Percentiles rank a stretch among this genome's conserved stretches.
Evolutionary conservation across 192 early-diverging fungal genomes (phyloP).

Genomic region (Ambispora gerdemannii): DNA sequence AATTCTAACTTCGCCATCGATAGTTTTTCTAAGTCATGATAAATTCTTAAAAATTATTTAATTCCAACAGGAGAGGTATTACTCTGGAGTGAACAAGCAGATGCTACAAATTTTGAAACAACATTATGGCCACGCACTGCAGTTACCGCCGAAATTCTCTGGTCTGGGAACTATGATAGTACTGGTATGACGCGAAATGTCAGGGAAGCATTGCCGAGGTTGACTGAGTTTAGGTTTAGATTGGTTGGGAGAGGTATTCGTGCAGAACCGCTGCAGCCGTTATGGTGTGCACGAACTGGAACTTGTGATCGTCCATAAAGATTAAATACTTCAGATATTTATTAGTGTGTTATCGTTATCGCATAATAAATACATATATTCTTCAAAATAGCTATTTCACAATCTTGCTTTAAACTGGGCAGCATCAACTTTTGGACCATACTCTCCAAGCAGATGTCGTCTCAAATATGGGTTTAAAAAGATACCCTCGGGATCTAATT

Average conservation of each 20-base stretch:
- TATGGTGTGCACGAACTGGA: slow-evolving; percentile 55
- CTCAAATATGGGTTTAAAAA: slow-evolving; percentile 72
- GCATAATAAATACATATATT: no score
- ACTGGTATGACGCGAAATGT: slow-evolving; percentile 52
- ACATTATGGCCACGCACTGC: slow-evolving; percentile 72
- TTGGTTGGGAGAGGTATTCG: slow-evolving; percentile 61
- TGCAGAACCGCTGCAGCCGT: slow-evolving; percentile 70
- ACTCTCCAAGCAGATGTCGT: slow-evolving; percentile 49
- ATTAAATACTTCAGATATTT: no score
- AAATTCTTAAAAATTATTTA: background rate
- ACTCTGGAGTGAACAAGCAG: slow-evolving; percentile 73
- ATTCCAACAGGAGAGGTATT: slow-evolving; percentile 52
- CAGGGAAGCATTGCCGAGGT: slow-evolving; percentile 57
- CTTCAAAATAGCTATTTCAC: no score
- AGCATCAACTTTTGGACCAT: background rate
- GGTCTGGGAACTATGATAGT: slow-evolving; percentile 58
- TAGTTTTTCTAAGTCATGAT: no score
- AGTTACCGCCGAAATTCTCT: slow-evolving; percentile 67
- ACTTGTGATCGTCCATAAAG: slow-evolving; percentile 15
- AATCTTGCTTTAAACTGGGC: background rate
- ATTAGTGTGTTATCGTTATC: no score
- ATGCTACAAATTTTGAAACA: slow-evolving; percentile 60
- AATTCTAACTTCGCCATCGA: no score
- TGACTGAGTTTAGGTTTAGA: slow-evolving; percentile 72
- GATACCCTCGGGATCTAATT: slow-evolving; percentile 63